A percentile compares a stretch with the other conserved stretches of the same genome.
Evolutionary conservation across 352 stramenopile genomes (phyloP).

Genomic region (Globisporangium spiculum): DNA sequence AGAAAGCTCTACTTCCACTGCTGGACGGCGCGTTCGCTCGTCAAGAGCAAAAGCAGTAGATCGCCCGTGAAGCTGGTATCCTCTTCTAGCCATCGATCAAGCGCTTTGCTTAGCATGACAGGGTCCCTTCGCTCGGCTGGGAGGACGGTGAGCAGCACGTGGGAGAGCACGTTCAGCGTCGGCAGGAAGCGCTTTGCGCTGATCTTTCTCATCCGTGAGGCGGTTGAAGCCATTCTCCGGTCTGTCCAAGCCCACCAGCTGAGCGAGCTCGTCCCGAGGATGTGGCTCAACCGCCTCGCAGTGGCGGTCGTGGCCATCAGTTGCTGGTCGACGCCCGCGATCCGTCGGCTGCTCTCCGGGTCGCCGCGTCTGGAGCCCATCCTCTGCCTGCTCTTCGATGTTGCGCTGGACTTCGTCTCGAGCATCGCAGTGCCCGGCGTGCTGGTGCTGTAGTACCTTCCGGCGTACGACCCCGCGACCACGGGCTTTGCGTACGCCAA

Average conservation of each 20-base stretch:
- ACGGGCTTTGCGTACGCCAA: neutral
- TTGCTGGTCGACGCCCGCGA: slow-evolving; percentile 14
- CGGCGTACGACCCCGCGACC: neutral
- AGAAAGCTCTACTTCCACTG: slow-evolving; percentile 4
- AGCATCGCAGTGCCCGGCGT: neutral
- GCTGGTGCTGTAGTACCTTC: neutral
- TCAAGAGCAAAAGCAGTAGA: neutral
- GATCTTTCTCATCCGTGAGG: slow-evolving; percentile 17
- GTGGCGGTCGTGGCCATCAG: neutral
- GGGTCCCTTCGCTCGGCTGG: neutral
- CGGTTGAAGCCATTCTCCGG: slow-evolving; percentile 16
- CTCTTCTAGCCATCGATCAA: too few relatives aligned
- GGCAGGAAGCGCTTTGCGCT: slow-evolving; percentile 11
- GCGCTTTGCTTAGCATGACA: neutral
- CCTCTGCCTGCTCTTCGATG: slow-evolving; percentile 10
- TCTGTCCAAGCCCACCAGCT: slow-evolving; percentile 17
- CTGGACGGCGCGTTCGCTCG: neutral
- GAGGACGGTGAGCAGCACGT: neutral
- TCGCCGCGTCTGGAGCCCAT: slow-evolving; percentile 2
- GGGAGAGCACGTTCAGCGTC: slow-evolving; percentile 9
- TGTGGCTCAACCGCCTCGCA: slow-evolving; percentile 6
- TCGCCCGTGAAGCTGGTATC: neutral
- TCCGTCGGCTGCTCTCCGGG: neutral
- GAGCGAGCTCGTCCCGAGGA: slow-evolving; percentile 5
- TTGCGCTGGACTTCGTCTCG: slow-evolving; percentile 6